Evolutionary conservation across 2,329 filamentous ascomycete species (phyloP), one percentile per base, ranked within the genome.

Genomic region (Plectosphaerella sp.): DNA sequence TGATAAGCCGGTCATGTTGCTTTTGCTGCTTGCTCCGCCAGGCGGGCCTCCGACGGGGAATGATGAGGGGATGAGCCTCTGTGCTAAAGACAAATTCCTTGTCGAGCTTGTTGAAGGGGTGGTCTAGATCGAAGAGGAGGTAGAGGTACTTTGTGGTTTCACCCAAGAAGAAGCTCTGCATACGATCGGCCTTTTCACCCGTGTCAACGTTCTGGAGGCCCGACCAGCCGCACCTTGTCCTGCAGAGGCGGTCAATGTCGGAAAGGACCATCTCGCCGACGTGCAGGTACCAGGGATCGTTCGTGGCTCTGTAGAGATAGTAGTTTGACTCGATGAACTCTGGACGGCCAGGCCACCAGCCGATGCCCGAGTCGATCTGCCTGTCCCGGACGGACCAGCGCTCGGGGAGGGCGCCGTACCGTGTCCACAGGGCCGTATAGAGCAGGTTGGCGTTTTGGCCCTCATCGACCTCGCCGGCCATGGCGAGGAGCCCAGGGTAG

Each of bases 91-190:
- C 93, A 67, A 88, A 95, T 0, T 92, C 84, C 0, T 86, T 85
- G 68, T 97, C 94, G 39, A 95, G 73, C 18, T 83, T 86, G 68
- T 97, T 97, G 42, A 99, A 73, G 1, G 92, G 91, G 69, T 97
- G 94, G 14, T 85, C 79, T 5, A 86, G 80, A 58, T 96, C 89
- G 67, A 95, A 97, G 3, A 97, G 81, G 51, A 99, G 74, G 67
- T 95, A 97, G 57, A 99, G 76, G 67, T 99, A 99, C 69, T 97
- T 97, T 45, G 91, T 87, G 2, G 94, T 99, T 70, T 99, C 94
- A 14, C 94, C 93, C 1, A 99, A 78, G 64, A 97, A 97, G 77
- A 97, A 99, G 66, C 93, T 97, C 70, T 99, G 94, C 94, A 97
- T 97, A 35, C 94, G 87, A 66, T 99, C 92, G 60, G 83, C 89